Percentiles rank a stretch among this genome's conserved stretches.
Conservation (phyloP, 345 rosid species). For the thale cress (Arabidopsis thaliana) region DNA sequence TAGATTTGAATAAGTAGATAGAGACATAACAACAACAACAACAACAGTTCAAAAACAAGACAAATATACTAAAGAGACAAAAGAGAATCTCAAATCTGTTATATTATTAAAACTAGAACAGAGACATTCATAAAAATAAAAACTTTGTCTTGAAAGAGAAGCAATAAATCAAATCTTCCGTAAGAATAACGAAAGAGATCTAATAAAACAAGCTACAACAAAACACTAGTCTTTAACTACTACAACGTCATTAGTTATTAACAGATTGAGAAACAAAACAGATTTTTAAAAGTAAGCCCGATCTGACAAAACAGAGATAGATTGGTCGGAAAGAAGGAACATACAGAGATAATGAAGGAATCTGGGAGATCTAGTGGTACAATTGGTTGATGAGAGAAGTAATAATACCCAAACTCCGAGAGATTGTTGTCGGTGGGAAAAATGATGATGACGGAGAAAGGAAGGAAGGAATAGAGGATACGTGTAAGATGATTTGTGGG, state of each 20-base stretch:
- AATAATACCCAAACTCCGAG: neutral
- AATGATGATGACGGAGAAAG: constrained; percentile 8
- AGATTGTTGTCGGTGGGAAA: constrained; percentile 32
- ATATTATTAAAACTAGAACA: constrained; percentile 23
- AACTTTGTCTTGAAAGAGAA: constrained; percentile 36
- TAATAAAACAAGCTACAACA: neutral
- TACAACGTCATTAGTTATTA: constrained; percentile 2
- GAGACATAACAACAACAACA: neutral
- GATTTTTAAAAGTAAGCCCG: neutral
- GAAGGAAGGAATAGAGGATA: constrained; percentile 15
- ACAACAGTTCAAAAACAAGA: constrained; percentile 34
- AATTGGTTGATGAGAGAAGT: constrained; percentile 32
- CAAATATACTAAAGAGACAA: neutral
- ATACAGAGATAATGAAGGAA: constrained; percentile 37
- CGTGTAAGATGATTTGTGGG: constrained; percentile 29
- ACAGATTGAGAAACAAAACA: constrained; percentile 29
- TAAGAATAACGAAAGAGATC: constrained; percentile 27
- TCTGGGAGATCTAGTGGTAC: constrained; percentile 36
- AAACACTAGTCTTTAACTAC: constrained; percentile 22
- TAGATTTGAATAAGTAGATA: neutral
- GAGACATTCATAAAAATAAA: neutral
- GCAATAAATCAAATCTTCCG: constrained; percentile 16
- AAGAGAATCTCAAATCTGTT: neutral
- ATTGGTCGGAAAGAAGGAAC: constrained; percentile 35
- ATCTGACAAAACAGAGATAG: constrained; percentile 28